Evolutionary conservation across 805 yeast genomes (phyloP).

Genomic region (Myxozyma mucilagina): DNA sequence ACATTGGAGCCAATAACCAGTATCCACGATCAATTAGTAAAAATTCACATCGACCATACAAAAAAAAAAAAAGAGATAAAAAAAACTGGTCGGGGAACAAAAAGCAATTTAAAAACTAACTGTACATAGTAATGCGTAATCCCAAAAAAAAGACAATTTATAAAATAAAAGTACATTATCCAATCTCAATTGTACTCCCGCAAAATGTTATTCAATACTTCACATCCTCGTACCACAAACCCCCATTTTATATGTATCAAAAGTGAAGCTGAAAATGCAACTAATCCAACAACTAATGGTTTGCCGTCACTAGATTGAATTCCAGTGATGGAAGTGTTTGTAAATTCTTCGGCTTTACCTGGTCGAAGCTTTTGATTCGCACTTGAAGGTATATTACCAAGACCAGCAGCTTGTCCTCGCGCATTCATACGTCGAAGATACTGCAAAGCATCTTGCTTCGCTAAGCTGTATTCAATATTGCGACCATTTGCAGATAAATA

Average conservation of each 20-base stretch:
- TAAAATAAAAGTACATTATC: neutral
- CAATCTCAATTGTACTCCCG: conserved; percentile 18
- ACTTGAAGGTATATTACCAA: conserved; percentile 4
- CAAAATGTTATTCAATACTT: conserved; percentile 27
- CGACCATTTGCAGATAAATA: conserved; percentile 20
- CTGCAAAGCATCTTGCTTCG: conserved; percentile 30
- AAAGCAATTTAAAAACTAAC: neutral
- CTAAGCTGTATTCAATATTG: conserved; percentile 20
- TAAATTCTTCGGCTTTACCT: neutral
- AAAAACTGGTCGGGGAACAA: too few relatives aligned
- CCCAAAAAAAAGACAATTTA: neutral
- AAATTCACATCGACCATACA: too few relatives aligned
- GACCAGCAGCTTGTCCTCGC: conserved; percentile 4
- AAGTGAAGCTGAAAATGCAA: conserved; percentile 29
- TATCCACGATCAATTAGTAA: too few relatives aligned
- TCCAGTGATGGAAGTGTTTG: neutral
- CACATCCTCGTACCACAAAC: conserved; percentile 30
- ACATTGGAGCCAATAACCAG: too few relatives aligned
- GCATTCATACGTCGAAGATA: conserved; percentile 27
- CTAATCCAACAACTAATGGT: conserved; percentile 29
- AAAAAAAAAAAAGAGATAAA: too few relatives aligned
- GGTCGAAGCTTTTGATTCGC: neutral
- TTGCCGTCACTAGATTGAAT: conserved; percentile 17
- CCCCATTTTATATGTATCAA: conserved; percentile 32
- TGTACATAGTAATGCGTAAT: neutral